Percentiles rank a stretch among this genome's conserved stretches.
phyloP scores from a whole-genome alignment of 768 basidiomycete species.

The Erythrobasidium yunnanense region DNA sequence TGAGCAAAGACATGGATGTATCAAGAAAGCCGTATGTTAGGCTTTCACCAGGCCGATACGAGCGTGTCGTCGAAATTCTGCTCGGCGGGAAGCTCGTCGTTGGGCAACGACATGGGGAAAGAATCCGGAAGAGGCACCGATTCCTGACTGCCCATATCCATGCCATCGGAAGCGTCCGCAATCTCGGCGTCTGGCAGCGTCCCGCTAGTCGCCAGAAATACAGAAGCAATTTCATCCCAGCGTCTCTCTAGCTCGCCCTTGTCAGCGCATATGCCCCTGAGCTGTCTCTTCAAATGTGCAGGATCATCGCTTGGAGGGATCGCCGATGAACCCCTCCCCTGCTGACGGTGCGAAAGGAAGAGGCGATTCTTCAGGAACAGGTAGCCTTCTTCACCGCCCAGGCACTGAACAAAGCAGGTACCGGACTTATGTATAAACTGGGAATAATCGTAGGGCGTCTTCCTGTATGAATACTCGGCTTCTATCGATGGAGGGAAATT shows the following conservation, averaged over 20 bases:
- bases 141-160: too few relatives aligned
- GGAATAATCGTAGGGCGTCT: constrained; percentile 60
- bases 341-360: constrained; percentile 25
- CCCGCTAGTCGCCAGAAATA: too few relatives aligned
- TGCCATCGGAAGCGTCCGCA: too few relatives aligned
- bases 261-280: constrained; percentile 3
- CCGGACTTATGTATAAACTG: constrained; percentile 89
- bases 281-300: neutral
- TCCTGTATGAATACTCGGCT: constrained; percentile 80
- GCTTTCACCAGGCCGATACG: too few relatives aligned
- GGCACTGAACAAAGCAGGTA: constrained; percentile 76
- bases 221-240: constrained; percentile 5
- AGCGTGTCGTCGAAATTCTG: too few relatives aligned
- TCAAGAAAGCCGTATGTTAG: too few relatives aligned
- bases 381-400: constrained; percentile 49
- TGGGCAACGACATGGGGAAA: too few relatives aligned
- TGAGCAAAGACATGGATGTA: too few relatives aligned
- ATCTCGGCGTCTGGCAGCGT: too few relatives aligned
- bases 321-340: too few relatives aligned
- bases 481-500: constrained; percentile 47
- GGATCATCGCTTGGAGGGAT: neutral
- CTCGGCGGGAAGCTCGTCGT: too few relatives aligned
- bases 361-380: constrained; percentile 27
- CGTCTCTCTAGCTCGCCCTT: neutral
- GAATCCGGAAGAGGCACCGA: too few relatives aligned